Conservation (phyloP, 225 moss, liverwort and hornwort genomes). For the Sphagnum contortum region DNA sequence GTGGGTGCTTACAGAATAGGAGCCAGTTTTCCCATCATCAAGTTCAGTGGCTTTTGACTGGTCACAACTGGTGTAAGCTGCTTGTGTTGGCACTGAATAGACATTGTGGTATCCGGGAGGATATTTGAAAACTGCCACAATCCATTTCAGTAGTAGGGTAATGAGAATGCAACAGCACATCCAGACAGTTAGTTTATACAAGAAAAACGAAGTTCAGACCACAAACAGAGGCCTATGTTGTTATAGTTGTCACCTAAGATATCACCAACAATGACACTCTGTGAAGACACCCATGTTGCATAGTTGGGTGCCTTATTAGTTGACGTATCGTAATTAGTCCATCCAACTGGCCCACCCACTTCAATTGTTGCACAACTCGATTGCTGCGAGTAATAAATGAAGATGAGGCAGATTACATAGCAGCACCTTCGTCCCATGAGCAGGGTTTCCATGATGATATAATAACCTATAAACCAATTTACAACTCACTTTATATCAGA, state of each 20-base stretch:
- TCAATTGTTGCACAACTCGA: neutral
- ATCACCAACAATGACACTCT: conserved; percentile 2
- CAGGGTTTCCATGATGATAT: no score
- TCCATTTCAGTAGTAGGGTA: no score
- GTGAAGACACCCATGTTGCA: conserved; percentile 3
- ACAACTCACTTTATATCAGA: no score
- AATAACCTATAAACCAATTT: no score
- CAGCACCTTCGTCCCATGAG: no score
- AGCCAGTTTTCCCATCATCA: conserved; percentile 5
- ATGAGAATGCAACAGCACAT: neutral
- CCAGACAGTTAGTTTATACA: neutral
- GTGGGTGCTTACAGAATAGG: conserved; percentile 1
- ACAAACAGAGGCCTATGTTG: neutral
- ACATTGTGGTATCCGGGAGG: conserved; percentile 3
- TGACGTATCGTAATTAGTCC: conserved; percentile 1
- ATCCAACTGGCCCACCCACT: conserved; percentile 4
- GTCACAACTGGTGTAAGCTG: neutral
- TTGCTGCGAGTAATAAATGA: neutral
- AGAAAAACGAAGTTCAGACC: neutral
- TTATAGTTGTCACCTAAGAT: neutral
- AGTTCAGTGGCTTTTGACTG: conserved; percentile 3
- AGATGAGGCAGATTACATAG: no score
- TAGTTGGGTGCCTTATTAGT: neutral
- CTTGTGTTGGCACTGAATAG: neutral
- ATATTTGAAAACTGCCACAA: conserved; percentile 3